phyloP scores from a whole-genome alignment of 1,284 basidiomycete species.

The Rhodofomes roseus region DNA sequence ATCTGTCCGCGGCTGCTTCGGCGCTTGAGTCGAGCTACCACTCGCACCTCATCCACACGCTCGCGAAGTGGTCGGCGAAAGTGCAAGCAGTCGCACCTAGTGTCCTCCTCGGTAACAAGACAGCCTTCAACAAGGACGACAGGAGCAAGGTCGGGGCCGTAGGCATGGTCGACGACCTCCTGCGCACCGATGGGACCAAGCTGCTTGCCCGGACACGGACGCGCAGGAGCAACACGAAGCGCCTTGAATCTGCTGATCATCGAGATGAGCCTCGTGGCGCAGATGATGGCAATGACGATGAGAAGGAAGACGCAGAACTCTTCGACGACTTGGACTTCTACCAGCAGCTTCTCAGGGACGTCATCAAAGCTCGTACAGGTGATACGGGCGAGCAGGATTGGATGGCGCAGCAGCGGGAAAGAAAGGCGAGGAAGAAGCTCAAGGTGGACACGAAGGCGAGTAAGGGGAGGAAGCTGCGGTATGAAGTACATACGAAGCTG shows the following conservation, averaged over 20 bases:
- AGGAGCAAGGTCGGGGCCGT: constrained; percentile 44
- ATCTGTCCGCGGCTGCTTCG: constrained; percentile 29
- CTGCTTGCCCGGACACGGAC: constrained; percentile 56
- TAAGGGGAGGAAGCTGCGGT: constrained; percentile 71
- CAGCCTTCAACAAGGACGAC: constrained; percentile 53
- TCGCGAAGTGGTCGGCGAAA: constrained; percentile 91
- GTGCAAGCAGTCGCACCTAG: constrained; percentile 85
- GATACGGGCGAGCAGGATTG: constrained; percentile 48
- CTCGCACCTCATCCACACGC: constrained; percentile 66
- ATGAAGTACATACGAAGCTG: constrained; percentile 90
- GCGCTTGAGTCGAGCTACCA: constrained; percentile 64
- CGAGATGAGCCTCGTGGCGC: constrained; percentile 3
- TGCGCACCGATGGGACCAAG: constrained; percentile 49
- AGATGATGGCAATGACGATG: constrained; percentile 26
- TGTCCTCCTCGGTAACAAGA: constrained; percentile 65
- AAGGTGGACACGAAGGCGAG: constrained; percentile 91
- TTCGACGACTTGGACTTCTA: constrained; percentile 94
- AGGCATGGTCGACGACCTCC: constrained; percentile 70
- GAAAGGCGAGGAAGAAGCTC: constrained; percentile 63
- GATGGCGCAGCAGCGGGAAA: constrained; percentile 63
- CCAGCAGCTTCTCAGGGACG: constrained; percentile 82
- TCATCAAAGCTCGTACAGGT: constrained; percentile 70
- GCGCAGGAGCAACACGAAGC: constrained; percentile 41
- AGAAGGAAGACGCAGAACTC: constrained; percentile 44
- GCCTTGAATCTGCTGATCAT: constrained; percentile 35